Percentiles rank a stretch among this genome's conserved stretches.
phyloP scores from a whole-genome alignment of 164 flowering plant species.

The Taxillus chinensis region DNA sequence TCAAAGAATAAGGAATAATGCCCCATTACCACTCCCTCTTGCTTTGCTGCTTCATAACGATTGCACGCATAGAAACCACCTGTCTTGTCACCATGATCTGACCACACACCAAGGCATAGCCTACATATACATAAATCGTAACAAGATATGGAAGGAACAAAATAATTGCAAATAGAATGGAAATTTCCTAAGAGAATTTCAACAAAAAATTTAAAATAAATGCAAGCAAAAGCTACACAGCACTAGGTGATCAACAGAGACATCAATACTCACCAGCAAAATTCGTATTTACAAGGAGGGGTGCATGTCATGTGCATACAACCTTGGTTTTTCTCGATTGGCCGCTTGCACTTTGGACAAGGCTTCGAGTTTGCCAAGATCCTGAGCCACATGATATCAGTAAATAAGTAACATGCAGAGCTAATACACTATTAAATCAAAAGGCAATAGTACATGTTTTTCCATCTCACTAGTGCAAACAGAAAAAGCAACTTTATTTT shows the following conservation, averaged over 20 bases:
- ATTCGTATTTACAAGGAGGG: conserved; percentile 57
- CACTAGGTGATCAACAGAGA: background rate
- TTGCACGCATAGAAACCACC: conserved; percentile 99
- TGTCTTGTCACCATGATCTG: conserved; percentile 97
- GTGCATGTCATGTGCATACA: conserved; percentile 89
- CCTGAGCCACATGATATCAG: conserved; percentile 26
- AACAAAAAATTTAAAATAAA: too few species aligned
- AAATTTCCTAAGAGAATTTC: too few species aligned
- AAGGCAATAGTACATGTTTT: background rate
- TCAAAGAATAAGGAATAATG: background rate
- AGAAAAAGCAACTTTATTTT: background rate
- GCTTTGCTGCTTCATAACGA: conserved; percentile 93
- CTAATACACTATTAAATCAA: background rate
- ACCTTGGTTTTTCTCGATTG: conserved; percentile 83
- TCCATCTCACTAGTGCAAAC: background rate
- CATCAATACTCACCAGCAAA: conserved; percentile 54
- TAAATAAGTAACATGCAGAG: background rate
- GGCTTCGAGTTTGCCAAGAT: conserved; percentile 73
- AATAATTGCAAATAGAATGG: too few species aligned
- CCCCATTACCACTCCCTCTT: conserved; percentile 50
- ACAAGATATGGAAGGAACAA: too few species aligned
- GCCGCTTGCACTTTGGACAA: conserved; percentile 80
- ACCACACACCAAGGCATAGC: conserved; percentile 41
- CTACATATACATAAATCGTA: background rate
- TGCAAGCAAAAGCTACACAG: background rate